Base-by-base conservation (phyloP, 805 yeast genomes). In the Candida suzukii region DNA sequence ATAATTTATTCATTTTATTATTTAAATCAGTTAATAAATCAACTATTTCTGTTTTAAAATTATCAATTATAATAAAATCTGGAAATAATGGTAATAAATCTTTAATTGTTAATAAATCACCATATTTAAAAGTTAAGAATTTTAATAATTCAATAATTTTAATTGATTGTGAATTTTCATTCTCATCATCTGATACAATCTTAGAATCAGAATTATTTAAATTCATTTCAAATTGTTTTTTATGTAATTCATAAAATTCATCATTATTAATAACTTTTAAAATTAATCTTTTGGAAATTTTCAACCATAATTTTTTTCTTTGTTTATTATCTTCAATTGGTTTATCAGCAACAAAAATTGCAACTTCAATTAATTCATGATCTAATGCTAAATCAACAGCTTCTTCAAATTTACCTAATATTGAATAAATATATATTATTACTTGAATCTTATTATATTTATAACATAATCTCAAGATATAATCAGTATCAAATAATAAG, bases 31-130 rank as follows among this genome's bases (percentile, higher is more conserved):
- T 90, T 47, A 93, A 64, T n/a, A 91, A 82, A 37, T 70, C 68
- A 26, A 90, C 86, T 34, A 93, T 76, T 50, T 88, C 95, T 37
- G 83, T 85, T 48, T 88, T 87, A 53, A 93, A 76, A 45, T 83
- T 80, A 48, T 86, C 93, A 38, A 93, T 80, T 22, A 86, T 78
- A 0, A 85, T 74, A 43, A 85, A 78, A 50, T 88, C 90, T 0
- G 97, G 96, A 48, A 93, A 81, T 26, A 87, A 64, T 2, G 95
- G 95, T 39, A 93, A 62, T 32, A 93, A 55, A 52, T 93, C 98
- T 46, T 85, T 88, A 35, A 93, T 79, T 3, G 80, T 73, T 18
- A 85, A 56, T 13, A 74, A 52, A 14, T 70, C 75, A 47, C 76
- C 75, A 47, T 76, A 68, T 19, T 72, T 73, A 16, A 64, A 68